Evolutionary conservation across 768 basidiomycete species (phyloP).

Genomic region (Symmetrospora coprosmae): DNA sequence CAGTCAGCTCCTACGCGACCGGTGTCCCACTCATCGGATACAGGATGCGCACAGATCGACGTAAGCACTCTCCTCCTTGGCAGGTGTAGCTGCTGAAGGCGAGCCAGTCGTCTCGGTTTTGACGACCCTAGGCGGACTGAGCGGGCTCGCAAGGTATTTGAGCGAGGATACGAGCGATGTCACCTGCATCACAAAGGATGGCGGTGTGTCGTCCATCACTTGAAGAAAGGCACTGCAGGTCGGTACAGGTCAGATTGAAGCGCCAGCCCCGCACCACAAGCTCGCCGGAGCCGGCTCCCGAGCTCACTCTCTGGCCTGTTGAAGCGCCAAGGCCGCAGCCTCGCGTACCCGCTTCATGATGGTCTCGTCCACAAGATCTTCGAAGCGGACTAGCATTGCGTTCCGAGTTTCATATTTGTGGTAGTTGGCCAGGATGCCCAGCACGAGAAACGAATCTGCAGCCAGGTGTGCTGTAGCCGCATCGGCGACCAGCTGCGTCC

Average conservation of each 20-base stretch:
- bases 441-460: slow-evolving; percentile 23
- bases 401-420: slow-evolving; percentile 29
- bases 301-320: slow-evolving; percentile 9
- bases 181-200: slow-evolving; percentile 24
- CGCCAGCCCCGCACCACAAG: background rate
- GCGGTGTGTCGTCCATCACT: slow-evolving; percentile 26
- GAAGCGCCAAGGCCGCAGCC: background rate
- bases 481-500: slow-evolving; percentile 15
- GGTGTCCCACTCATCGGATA: background rate
- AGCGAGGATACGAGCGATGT: slow-evolving; percentile 26
- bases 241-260: background rate
- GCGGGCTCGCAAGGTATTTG: background rate
- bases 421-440: slow-evolving; percentile 29
- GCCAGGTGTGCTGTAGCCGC: slow-evolving; percentile 9
- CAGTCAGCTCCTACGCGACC: background rate
- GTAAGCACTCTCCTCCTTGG: background rate
- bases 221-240: slow-evolving; percentile 22
- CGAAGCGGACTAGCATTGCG: slow-evolving; percentile 28
- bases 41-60: background rate
- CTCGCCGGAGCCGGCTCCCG: no score
- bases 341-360: slow-evolving; percentile 21
- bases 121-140: no score
- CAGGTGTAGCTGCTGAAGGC: background rate
- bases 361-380: slow-evolving; percentile 32
- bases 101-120: no score